Evolutionary conservation across 768 basidiomycete species (phyloP).

Genomic region (Suillus placidus): DNA sequence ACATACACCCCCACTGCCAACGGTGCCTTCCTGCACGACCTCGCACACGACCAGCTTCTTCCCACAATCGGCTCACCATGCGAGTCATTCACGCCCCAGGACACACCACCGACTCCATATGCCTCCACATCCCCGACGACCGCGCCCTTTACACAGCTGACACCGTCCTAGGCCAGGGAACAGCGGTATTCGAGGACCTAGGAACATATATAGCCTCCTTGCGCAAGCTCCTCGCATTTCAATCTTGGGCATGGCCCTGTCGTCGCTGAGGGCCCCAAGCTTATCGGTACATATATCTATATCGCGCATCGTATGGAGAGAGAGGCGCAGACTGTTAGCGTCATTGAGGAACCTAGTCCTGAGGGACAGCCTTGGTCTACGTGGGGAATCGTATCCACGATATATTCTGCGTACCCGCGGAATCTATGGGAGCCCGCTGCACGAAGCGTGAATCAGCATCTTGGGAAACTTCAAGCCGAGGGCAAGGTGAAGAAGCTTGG

Average conservation of each 20-base stretch:
- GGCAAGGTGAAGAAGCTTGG: slow-evolving; percentile 52
- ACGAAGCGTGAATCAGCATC: slow-evolving; percentile 67
- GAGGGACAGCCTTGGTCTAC: slow-evolving; percentile 52
- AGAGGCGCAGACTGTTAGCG: slow-evolving; percentile 72
- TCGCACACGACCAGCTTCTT: slow-evolving; percentile 58
- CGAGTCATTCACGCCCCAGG: slow-evolving; percentile 85
- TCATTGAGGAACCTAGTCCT: slow-evolving; percentile 44
- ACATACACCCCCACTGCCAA: slow-evolving; percentile 48
- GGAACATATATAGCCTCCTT: slow-evolving; percentile 68
- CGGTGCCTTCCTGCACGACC: slow-evolving; percentile 56
- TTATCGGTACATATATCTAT: slow-evolving; percentile 72
- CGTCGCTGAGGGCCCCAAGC: slow-evolving; percentile 58
- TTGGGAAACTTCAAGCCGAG: slow-evolving; percentile 72
- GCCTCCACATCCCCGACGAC: slow-evolving; percentile 69
- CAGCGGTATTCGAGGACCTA: slow-evolving; percentile 87
- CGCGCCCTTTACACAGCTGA: slow-evolving; percentile 86
- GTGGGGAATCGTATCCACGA: slow-evolving; percentile 60
- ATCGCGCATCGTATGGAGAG: slow-evolving; percentile 80
- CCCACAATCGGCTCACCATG: slow-evolving; percentile 43
- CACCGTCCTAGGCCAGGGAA: slow-evolving; percentile 88
- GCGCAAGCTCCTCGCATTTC: slow-evolving; percentile 49
- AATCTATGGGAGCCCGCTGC: slow-evolving; percentile 74
- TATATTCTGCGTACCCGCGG: slow-evolving; percentile 76
- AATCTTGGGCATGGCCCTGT: slow-evolving; percentile 80
- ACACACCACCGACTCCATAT: slow-evolving; percentile 87